A percentile compares a stretch with the other conserved stretches of the same genome.
Conservation (phyloP, 192 early-diverging fungal species). For the Phycomyces nitens region DNA sequence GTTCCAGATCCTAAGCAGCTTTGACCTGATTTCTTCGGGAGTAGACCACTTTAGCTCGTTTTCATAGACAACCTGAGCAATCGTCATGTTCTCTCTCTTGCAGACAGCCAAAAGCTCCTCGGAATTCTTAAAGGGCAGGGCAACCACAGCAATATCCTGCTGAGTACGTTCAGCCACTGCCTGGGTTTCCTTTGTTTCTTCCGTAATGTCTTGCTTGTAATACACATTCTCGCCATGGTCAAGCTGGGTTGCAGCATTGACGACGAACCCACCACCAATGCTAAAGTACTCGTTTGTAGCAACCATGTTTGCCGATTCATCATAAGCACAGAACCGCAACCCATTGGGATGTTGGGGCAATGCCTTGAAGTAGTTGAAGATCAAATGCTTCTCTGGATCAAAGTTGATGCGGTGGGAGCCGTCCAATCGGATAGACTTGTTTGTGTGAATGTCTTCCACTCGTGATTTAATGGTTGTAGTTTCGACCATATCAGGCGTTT, state of each 20-base stretch:
- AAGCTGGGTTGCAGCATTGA: conserved; percentile 83
- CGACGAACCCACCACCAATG: conserved; percentile 94
- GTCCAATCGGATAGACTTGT: conserved; percentile 67
- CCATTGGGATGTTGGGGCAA: conserved; percentile 95
- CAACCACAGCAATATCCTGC: conserved; percentile 73
- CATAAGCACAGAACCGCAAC: conserved; percentile 89
- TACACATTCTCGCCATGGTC: conserved; percentile 61
- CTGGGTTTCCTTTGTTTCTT: conserved; percentile 5
- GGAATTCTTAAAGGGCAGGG: conserved; percentile 81
- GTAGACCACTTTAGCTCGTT: conserved; percentile 92
- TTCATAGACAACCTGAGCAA: conserved; percentile 93
- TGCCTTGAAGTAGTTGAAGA: conserved; percentile 85
- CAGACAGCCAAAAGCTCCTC: conserved; percentile 79
- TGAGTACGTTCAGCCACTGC: conserved; percentile 53
- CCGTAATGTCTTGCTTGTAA: conserved; percentile 39
- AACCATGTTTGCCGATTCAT: conserved; percentile 75
- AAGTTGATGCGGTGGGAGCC: conserved; percentile 78
- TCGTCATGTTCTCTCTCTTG: conserved; percentile 76
- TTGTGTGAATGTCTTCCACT: conserved; percentile 70
- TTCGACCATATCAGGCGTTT: conserved; percentile 80
- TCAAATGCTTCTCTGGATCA: conserved; percentile 76
- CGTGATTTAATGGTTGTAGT: conserved; percentile 75
- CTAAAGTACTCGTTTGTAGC: conserved; percentile 96
- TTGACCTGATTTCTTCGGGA: conserved; percentile 72
- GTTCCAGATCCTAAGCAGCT: conserved; percentile 80